Percentiles rank a stretch among this genome's conserved stretches.
phyloP scores from a whole-genome alignment of 2,329 filamentous ascomycete species.

The Fusarium xylarioides region DNA sequence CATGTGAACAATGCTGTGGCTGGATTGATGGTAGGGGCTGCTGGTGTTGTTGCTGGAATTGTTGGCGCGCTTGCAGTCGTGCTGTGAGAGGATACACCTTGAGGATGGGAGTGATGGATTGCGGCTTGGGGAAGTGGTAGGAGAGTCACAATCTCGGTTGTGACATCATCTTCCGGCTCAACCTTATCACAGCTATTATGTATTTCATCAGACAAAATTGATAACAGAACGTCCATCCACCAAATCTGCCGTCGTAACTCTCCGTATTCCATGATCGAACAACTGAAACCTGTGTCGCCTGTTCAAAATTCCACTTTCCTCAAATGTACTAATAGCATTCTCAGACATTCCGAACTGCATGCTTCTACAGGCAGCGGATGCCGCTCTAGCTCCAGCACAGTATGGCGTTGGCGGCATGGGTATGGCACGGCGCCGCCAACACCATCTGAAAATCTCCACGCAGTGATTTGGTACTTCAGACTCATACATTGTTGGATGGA shows the following conservation, averaged over 20 bases:
- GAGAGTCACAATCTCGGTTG: not conserved
- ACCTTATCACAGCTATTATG: no score
- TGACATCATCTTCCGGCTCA: rapidly evolving
- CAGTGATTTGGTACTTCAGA: no score
- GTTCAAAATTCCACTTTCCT: no score
- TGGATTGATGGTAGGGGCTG: not conserved
- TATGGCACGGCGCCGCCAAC: rapidly evolving
- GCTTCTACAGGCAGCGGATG: no score
- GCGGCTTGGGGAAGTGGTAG: not conserved
- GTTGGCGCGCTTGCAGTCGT: not conserved
- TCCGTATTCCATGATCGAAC: rapidly evolving
- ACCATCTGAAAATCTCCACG: no score
- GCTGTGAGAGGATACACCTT: not conserved
- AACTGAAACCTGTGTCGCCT: not conserved
- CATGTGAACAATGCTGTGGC: not conserved
- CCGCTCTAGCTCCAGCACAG: not conserved
- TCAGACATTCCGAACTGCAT: rapidly evolving
- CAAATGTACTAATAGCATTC: not conserved
- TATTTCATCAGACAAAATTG: no score
- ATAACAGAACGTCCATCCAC: no score
- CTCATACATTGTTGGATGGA: no score
- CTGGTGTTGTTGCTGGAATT: not conserved
- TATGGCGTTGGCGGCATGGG: no score
- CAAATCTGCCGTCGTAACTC: not conserved
- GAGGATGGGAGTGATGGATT: no score